Evolutionary conservation across 164 flowering plant species (phyloP).

Genomic region (Tinospora cordifolia): DNA sequence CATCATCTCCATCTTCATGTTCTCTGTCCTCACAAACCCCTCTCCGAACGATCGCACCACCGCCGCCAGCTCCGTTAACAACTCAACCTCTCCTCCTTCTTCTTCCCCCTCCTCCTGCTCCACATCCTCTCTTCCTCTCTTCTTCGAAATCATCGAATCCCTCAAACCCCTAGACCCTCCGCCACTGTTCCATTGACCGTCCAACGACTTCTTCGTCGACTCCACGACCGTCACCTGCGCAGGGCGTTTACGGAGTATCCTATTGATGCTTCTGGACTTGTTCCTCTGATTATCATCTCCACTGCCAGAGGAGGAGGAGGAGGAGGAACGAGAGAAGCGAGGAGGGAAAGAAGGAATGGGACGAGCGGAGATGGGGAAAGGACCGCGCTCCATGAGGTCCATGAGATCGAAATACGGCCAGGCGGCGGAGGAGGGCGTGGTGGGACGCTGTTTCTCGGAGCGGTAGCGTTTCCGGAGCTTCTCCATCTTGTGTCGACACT

Average conservation of each 20-base stretch:
- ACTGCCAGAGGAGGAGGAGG: slow-evolving; percentile 5
- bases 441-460: slow-evolving; percentile 38
- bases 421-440: slow-evolving; percentile 17
- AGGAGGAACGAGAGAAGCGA: background rate
- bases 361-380: slow-evolving; percentile 34
- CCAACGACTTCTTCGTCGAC: background rate
- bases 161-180: slow-evolving; percentile 18
- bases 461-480: slow-evolving; percentile 85
- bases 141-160: slow-evolving; percentile 23
- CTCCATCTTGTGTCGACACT: slow-evolving; percentile 98
- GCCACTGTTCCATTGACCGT: slow-evolving; percentile 1
- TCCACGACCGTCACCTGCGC: slow-evolving; percentile 12
- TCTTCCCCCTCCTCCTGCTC: slow-evolving; percentile 18
- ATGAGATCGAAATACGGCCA: slow-evolving; percentile 63
- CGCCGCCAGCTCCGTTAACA: slow-evolving; percentile 38
- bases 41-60: slow-evolving; percentile 55
- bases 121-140: slow-evolving; percentile 15
- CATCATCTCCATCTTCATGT: slow-evolving; percentile 73
- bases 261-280: slow-evolving; percentile 42
- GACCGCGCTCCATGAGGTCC: slow-evolving; percentile 64
- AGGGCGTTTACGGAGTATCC: slow-evolving; percentile 28
- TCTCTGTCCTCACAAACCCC: slow-evolving; percentile 61
- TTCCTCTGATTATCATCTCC: slow-evolving; percentile 25
- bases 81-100: slow-evolving; percentile 21
- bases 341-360: slow-evolving; percentile 26